Evolutionary conservation across 805 yeast genomes (phyloP).

Genomic region (Candida nanaspora): DNA sequence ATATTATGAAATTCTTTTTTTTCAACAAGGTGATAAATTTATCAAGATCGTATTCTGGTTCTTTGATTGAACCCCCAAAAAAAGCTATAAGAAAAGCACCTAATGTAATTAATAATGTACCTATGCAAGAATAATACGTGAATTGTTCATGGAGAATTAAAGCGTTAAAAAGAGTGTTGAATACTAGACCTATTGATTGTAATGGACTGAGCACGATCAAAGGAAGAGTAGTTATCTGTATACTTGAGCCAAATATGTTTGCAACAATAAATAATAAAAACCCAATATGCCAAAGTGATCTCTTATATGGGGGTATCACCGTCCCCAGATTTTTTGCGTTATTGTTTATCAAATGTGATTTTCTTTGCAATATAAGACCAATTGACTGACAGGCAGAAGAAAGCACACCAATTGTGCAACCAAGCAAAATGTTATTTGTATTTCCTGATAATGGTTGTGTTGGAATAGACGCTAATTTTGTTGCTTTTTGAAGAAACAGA

Average conservation of each 20-base stretch:
- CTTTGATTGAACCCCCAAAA: conserved; percentile 62
- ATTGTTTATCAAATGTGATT: conserved; percentile 54
- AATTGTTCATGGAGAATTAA: conserved; percentile 62
- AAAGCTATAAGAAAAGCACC: conserved; percentile 79
- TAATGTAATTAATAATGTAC: conserved; percentile 58
- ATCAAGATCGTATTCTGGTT: conserved; percentile 43
- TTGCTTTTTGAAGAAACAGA: no score
- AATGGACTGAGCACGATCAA: conserved; percentile 72
- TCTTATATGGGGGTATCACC: conserved; percentile 30
- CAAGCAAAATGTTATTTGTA: conserved; percentile 33
- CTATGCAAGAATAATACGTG: conserved; percentile 46
- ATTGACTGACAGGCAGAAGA: conserved; percentile 77
- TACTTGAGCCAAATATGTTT: conserved; percentile 72
- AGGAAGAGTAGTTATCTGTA: conserved; percentile 81
- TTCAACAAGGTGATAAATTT: conserved; percentile 36
- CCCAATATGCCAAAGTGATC: conserved; percentile 72
- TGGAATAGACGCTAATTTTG: no score
- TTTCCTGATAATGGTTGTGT: no score
- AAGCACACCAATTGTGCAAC: conserved; percentile 62
- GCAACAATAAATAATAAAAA: conserved; percentile 62
- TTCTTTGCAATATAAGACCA: conserved; percentile 77
- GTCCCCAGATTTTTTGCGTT: conserved; percentile 9
- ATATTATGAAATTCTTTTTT: conserved; percentile 43
- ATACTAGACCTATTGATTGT: conserved; percentile 83
- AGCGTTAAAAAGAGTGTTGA: conserved; percentile 70